Percentiles rank a stretch among this genome's conserved stretches.
Evolutionary conservation across 2,329 filamentous ascomycete species (phyloP).

Genomic region (Trichoderma endophyticum): DNA sequence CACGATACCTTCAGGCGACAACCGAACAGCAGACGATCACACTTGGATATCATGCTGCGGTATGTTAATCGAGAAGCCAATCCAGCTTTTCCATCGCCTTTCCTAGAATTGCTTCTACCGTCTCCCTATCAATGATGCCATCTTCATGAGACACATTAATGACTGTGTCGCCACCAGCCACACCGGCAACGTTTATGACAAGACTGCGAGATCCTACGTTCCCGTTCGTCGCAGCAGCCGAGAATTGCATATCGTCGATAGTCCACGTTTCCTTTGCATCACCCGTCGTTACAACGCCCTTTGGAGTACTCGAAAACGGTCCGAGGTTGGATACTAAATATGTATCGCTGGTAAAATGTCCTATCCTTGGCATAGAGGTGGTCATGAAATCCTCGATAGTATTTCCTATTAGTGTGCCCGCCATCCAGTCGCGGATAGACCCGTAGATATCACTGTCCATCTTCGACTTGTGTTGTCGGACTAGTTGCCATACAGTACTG

Average conservation of each 20-base stretch:
- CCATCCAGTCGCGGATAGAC: background rate
- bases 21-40: background rate
- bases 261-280: background rate
- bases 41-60: background rate
- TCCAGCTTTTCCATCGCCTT: background rate
- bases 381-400: background rate
- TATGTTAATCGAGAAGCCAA: background rate
- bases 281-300: background rate
- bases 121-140: background rate
- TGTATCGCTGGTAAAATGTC: background rate
- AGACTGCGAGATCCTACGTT: background rate
- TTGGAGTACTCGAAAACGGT: background rate
- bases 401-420: background rate
- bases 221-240: background rate
- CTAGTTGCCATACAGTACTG: background rate
- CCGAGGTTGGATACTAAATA: background rate
- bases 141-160: background rate
- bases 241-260: background rate
- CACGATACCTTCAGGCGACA: background rate
- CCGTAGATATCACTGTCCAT: background rate
- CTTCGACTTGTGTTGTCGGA: background rate
- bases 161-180: background rate
- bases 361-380: background rate
- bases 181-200: background rate
- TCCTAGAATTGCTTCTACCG: background rate